A percentile compares a stretch with the other conserved stretches of the same genome.
phyloP scores from a whole-genome alignment of 257 asterid genomes.

The Fraxinus quadrangulata region DNA sequence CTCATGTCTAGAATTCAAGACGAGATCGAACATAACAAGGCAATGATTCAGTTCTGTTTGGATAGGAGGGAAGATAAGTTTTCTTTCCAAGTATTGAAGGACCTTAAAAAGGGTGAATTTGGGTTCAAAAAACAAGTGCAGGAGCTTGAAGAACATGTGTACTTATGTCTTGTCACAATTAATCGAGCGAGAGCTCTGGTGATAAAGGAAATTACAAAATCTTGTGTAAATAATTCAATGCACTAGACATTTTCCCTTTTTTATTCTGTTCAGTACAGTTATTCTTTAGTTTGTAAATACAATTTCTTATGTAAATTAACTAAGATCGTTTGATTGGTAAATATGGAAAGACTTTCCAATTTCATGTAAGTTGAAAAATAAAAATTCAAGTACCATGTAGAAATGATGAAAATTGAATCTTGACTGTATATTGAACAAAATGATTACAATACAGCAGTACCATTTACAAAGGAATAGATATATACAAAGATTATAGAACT shows the following conservation, averaged over 20 bases:
- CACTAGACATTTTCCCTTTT: background rate
- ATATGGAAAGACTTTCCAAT: too few relatives aligned
- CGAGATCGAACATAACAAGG: constrained; percentile 69
- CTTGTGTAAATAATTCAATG: constrained; percentile 11
- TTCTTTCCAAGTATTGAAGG: constrained; percentile 53
- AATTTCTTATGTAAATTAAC: background rate
- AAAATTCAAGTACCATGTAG: too few relatives aligned
- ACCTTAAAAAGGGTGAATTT: constrained; percentile 49
- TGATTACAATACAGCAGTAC: too few relatives aligned
- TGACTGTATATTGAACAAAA: too few relatives aligned
- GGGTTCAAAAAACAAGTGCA: constrained; percentile 63
- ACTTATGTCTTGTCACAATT: constrained; percentile 66
- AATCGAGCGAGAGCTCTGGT: constrained; percentile 72
- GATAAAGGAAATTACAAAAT: constrained; percentile 52
- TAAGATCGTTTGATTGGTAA: too few relatives aligned
- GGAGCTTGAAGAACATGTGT: constrained; percentile 80
- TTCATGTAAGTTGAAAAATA: too few relatives aligned
- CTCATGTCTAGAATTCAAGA: constrained; percentile 61
- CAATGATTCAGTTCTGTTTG: constrained; percentile 53
- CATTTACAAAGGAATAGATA: too few relatives aligned
- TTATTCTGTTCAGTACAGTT: constrained; percentile 14
- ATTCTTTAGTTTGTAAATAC: constrained; percentile 15
- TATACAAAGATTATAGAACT: too few relatives aligned
- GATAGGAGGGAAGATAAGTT: constrained; percentile 54
- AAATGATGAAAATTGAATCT: too few relatives aligned